Percentiles rank a stretch among this genome's conserved stretches.
Evolutionary conservation across 306 rosid species (phyloP).

Genomic region (Cicer yamashitae): DNA sequence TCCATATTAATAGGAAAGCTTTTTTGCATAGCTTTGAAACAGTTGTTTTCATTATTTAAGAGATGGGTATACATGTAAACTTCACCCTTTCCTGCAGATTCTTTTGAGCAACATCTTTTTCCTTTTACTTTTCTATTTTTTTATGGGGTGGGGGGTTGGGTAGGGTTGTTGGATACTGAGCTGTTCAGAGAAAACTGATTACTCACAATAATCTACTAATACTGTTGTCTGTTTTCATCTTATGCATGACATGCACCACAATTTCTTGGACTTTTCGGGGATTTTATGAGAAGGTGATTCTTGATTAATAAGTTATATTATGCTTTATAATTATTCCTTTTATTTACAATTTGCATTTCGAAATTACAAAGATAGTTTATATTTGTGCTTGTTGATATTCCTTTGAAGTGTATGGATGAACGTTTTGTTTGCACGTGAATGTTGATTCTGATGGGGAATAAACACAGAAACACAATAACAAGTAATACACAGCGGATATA

Average conservation of each 20-base stretch:
- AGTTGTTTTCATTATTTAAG: conserved; percentile 20
- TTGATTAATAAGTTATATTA: background rate
- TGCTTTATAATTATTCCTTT: background rate
- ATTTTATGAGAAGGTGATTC: conserved; percentile 91
- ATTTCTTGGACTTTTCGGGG: conserved; percentile 98
- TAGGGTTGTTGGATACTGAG: background rate
- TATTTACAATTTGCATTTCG: background rate
- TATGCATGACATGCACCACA: conserved; percentile 94
- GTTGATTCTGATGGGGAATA: conserved; percentile 14
- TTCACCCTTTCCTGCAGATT: background rate
- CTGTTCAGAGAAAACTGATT: conserved; percentile 9
- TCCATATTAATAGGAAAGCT: conserved; percentile 15
- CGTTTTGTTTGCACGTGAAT: conserved; percentile 6
- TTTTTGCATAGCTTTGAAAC: conserved; percentile 8
- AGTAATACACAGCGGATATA: no score
- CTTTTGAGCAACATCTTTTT: conserved; percentile 1
- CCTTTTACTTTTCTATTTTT: background rate
- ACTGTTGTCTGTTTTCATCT: conserved; percentile 29
- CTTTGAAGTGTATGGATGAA: background rate
- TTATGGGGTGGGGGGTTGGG: background rate
- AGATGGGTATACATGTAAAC: background rate
- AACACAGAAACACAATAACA: no score
- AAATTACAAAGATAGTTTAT: conserved; percentile 28
- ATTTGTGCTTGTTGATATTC: background rate
- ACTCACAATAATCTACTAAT: conserved; percentile 14